These are phyloP conservation scores for Rhododendron simsii DNA, from an alignment of 148 eudicot species.

Conservation along the genomic window DNA sequence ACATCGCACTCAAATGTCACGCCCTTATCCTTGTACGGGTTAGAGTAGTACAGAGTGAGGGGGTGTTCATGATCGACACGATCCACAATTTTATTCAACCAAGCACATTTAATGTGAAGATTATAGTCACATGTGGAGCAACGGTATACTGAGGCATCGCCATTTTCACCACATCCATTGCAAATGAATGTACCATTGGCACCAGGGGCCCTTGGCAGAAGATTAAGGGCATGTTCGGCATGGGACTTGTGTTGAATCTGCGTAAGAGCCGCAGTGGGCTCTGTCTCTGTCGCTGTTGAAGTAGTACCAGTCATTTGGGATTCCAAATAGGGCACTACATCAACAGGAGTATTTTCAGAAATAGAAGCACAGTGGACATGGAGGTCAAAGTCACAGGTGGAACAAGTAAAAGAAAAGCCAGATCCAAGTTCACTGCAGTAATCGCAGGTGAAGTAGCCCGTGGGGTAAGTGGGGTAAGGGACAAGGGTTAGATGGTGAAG, in stretches of 20 bases:
- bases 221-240: slow-evolving; percentile 27
- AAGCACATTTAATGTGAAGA: slow-evolving; percentile 27
- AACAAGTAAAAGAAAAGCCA: slow-evolving; percentile 25
- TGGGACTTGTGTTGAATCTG: slow-evolving; percentile 37
- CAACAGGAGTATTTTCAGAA: neutral
- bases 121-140: slow-evolving; percentile 36
- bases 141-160: slow-evolving; percentile 20
- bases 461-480: slow-evolving; percentile 26
- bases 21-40: slow-evolving; percentile 1
- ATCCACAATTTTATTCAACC: slow-evolving; percentile 8
- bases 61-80: slow-evolving; percentile 19
- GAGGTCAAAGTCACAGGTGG: slow-evolving; percentile 26
- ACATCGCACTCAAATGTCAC: slow-evolving; percentile 11
- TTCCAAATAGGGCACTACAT: neutral
- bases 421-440: slow-evolving; percentile 14
- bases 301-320: neutral
- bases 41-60: slow-evolving; percentile 9
- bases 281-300: neutral
- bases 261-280: neutral
- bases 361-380: slow-evolving; percentile 23
- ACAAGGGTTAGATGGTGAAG: slow-evolving; percentile 20
- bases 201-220: slow-evolving; percentile 20
- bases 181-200: slow-evolving; percentile 22
- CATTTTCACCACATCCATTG: slow-evolving; percentile 28
- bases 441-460: slow-evolving; percentile 17